Evolutionary conservation across 1,284 basidiomycete genomes (phyloP).

Genomic region (Ustilago shanxiensis): DNA sequence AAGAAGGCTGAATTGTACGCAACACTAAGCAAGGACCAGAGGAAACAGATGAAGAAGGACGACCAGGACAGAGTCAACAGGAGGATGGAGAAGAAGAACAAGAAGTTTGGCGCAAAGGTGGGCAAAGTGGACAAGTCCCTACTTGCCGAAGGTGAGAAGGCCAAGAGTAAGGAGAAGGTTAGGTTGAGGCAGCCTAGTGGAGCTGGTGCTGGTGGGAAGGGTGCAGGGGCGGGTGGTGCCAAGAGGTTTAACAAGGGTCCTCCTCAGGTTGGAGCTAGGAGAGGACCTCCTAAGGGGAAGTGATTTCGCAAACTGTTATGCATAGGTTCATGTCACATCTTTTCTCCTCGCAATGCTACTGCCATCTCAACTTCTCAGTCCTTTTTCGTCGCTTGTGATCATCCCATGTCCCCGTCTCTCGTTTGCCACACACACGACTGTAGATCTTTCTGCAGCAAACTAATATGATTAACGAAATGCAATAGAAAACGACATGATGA

Average conservation of each 20-base stretch:
- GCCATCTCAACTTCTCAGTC: too few species aligned
- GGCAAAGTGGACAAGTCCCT: slow-evolving; percentile 21
- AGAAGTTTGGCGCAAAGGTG: slow-evolving; percentile 29
- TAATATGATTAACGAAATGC: background rate
- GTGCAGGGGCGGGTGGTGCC: slow-evolving; percentile 6
- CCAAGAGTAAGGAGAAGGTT: slow-evolving; percentile 42
- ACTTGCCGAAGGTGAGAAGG: slow-evolving; percentile 42
- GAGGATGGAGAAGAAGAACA: slow-evolving; percentile 65
- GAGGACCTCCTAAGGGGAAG: slow-evolving; percentile 10
- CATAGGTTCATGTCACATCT: too few species aligned
- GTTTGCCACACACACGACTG: too few species aligned
- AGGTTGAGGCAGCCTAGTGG: slow-evolving; percentile 35
- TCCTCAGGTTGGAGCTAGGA: slow-evolving; percentile 12
- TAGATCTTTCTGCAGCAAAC: background rate
- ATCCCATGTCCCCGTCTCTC: too few species aligned
- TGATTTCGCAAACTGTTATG: background rate
- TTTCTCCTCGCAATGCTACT: too few species aligned
- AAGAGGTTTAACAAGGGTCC: slow-evolving; percentile 31
- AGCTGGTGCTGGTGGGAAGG: slow-evolving; percentile 3
- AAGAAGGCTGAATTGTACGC: slow-evolving; percentile 53
- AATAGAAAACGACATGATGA: background rate
- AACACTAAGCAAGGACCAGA: slow-evolving; percentile 59
- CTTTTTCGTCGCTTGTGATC: too few species aligned
- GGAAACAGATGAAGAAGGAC: slow-evolving; percentile 57
- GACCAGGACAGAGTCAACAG: slow-evolving; percentile 60